Base-by-base conservation (phyloP, 345 rosid species). In the Trapa incisa region DNA sequence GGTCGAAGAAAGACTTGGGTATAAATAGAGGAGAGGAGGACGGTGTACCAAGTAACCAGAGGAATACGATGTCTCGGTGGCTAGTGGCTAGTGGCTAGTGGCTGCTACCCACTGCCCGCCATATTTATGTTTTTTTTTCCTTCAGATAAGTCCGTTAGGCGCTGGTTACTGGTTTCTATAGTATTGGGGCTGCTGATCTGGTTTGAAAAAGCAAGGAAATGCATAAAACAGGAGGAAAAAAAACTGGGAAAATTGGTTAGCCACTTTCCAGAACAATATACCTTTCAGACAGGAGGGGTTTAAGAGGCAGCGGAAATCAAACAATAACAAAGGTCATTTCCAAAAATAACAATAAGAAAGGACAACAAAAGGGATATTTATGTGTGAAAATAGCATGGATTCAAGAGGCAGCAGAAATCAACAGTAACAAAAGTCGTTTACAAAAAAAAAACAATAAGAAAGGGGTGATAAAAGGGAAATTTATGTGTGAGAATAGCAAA, bases 151-250 rank as follows among this genome's bases (percentile, higher is more conserved):
- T 37, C 6, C 38, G 65, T 62, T 62, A 36, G 65, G 65, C 43
- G 0, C 65, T 62, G 65, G 65, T 62, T 62, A 13, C 65, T 35
- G 65, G 39, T 36, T 42, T 35, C 12, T 6, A 9, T 42, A 42
- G 65, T 61, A 13, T 33, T 61, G 37, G 36, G 65, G 65, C 65
- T 62, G 65, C 65, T 62, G 13, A 22, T 62, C 16, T 62, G 42
- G 43, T 43, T 62, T n/a, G 43, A 62, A 62, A 37, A 37, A 22
- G 29, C 43, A 17, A 13, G 43, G 22, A 15, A n/a, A 62, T 36
- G 38, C 43, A 41, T 38, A 16, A 22, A 33, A 35, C 65, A 14
- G 6, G 65, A 14, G 2, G 41, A 62, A 12, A 62, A 50, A 50
- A 5, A 15, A 6, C 22, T 50, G 1, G 3, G 56, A 17, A 50